Evolutionary conservation across 1,139 yeast species (phyloP), one percentile per base, ranked within the genome.

Genomic region (Blastobotrys persicus): DNA sequence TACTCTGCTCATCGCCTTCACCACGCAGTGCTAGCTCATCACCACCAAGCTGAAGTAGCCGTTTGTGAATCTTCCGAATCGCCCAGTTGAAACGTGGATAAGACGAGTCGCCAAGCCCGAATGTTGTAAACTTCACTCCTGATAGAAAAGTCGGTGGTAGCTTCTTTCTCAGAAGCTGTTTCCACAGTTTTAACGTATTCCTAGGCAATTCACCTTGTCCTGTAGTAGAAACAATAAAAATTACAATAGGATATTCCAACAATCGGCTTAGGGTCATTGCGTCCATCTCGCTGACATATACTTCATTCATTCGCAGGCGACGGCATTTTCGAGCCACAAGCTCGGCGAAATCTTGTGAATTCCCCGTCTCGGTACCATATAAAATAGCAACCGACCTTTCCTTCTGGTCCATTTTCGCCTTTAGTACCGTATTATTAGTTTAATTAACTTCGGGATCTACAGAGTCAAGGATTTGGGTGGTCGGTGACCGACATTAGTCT

Each of bases 151-250:
- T 48, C 1, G 57, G 39, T 0, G 95, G 92, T 6, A 92, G 75
- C 56, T 80, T 83, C 62, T 76, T 80, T 61, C 79, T 79, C 53
- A 88, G 76, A 55, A 92, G 66, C 53, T 85, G 81, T 57, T 77
- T 75, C 95, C 96, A 86, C 55, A 91, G 79, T 50, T 75, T 75
- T 55, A 75, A 73, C 1, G 86, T 84, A 63, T 88, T 88, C 44
- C 86, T 68, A 0, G 99, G 98, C 31, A 92, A 67, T 56, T 86
- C 97, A 14, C 99, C 99, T 66, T 92, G 98, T 2, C 98, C 98
- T 0, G 96, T 85, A 0, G 99, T 92, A 1, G 97, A 83, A 61
- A 95, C 85, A 4, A 92, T 64, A 1, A 91, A 71, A 3, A 91
- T 74, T 41, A 88, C 71, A 42, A 75, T 72, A 34, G 71, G 64